Evolutionary conservation across 106 monocot species (phyloP).

Genomic region (Triglochin maritima): DNA sequence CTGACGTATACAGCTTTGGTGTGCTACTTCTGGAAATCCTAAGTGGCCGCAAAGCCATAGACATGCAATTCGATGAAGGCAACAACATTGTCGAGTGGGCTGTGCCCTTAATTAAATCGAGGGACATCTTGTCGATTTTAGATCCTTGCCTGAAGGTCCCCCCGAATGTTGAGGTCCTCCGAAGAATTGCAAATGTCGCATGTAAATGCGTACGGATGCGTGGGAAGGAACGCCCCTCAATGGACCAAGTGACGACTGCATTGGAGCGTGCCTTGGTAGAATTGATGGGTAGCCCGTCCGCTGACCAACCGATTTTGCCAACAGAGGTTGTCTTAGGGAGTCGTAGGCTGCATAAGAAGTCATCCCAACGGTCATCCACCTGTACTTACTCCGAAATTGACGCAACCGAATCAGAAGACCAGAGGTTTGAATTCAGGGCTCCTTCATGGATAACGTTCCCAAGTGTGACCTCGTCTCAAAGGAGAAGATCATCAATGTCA

Average conservation of each 20-base stretch:
- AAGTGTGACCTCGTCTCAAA: slow-evolving; percentile 82
- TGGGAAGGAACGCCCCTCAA: slow-evolving; percentile 89
- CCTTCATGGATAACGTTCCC: slow-evolving; percentile 99
- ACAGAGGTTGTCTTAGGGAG: slow-evolving; percentile 95
- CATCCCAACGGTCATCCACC: slow-evolving; percentile 66
- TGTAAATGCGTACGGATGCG: slow-evolving; percentile 92
- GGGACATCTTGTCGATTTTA: slow-evolving; percentile 38
- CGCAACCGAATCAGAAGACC: slow-evolving; percentile 40
- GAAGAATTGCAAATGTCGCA: slow-evolving; percentile 58
- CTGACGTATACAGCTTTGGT: slow-evolving; percentile 97
- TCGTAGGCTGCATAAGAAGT: slow-evolving; percentile 80
- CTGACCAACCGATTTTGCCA: slow-evolving; percentile 79
- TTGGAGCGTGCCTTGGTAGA: slow-evolving; percentile 72
- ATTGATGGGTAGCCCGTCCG: slow-evolving; percentile 85
- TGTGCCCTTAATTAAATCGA: slow-evolving; percentile 75
- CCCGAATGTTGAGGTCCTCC: slow-evolving; percentile 48
- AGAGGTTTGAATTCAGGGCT: slow-evolving; percentile 63
- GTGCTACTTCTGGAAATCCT: slow-evolving; percentile 88
- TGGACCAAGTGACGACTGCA: slow-evolving; percentile 91
- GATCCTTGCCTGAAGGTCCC: slow-evolving; percentile 70
- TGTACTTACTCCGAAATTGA: slow-evolving; percentile 66
- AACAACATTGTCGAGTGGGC: slow-evolving; percentile 98
- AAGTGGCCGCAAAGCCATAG: slow-evolving; percentile 89
- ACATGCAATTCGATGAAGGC: slow-evolving; percentile 90
- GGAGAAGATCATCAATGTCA: slow-evolving; percentile 71